A percentile compares a stretch with the other conserved stretches of the same genome.
Evolutionary conservation across 371 early-diverging fungal species (phyloP).

Genomic region (Mortierella sp.): DNA sequence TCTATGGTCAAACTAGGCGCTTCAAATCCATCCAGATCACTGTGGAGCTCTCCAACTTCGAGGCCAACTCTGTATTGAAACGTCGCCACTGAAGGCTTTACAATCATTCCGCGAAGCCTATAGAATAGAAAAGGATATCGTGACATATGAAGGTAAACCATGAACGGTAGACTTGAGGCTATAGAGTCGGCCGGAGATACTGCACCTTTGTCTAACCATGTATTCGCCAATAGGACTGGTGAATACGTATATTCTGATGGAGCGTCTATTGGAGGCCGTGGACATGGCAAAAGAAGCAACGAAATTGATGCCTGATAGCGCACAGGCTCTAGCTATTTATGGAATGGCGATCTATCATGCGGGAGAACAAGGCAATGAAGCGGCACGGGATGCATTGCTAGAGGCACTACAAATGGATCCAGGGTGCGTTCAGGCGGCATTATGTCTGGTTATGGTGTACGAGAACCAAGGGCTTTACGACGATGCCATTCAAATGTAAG

Average conservation of each 20-base stretch:
- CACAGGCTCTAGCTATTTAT: constrained; percentile 34
- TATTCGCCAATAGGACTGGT: constrained; percentile 21
- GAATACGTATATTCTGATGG: constrained; percentile 23
- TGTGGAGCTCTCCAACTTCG: constrained; percentile 37
- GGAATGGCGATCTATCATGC: constrained; percentile 33
- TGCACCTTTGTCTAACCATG: too few species aligned
- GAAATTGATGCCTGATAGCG: constrained; percentile 29
- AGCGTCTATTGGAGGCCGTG: constrained; percentile 27
- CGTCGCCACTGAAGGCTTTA: constrained; percentile 19
- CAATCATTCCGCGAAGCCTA: constrained; percentile 26
- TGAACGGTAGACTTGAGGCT: not conserved
- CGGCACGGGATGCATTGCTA: constrained; percentile 9
- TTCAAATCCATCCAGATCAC: constrained; percentile 26
- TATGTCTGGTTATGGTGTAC: constrained; percentile 18
- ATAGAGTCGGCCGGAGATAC: too few species aligned
- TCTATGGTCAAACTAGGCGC: constrained; percentile 14
- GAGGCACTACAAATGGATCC: constrained; percentile 40
- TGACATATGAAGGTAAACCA: constrained; percentile 34
- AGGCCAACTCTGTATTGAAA: constrained; percentile 21
- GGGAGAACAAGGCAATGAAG: constrained; percentile 7
- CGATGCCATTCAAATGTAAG: constrained; percentile 38
- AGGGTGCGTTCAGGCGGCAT: constrained; percentile 27
- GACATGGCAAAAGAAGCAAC: constrained; percentile 21
- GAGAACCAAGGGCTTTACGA: constrained; percentile 21
- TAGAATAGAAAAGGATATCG: constrained; percentile 25